phyloP scores from a whole-genome alignment of 202 grass and related monocot genomes.

The Saccharum hybrid region DNA sequence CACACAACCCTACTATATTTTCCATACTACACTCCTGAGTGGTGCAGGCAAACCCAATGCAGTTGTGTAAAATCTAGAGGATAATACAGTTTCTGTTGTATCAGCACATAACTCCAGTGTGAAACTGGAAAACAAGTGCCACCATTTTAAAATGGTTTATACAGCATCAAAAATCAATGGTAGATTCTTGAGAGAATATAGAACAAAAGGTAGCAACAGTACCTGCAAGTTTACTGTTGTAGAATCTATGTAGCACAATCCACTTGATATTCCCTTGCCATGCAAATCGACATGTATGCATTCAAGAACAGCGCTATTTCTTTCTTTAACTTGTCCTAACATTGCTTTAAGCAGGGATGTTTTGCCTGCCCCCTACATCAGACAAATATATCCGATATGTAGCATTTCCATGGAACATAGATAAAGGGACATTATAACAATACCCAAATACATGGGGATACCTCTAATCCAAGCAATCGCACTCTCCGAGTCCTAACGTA shows the following conservation, averaged over 20 bases:
- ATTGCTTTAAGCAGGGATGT: conserved; percentile 87
- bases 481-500: conserved; percentile 76
- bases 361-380: conserved; percentile 83
- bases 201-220: conserved; percentile 31
- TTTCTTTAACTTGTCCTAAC: conserved; percentile 68
- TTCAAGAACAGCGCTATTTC: conserved; percentile 57
- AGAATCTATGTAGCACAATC: conserved; percentile 83
- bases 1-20: not conserved
- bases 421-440: conserved; percentile 35
- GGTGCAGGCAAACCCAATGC: not conserved
- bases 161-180: not conserved
- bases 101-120: not conserved
- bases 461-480: conserved; percentile 87
- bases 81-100: not conserved
- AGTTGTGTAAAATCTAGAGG: not conserved
- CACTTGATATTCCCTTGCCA: conserved; percentile 68
- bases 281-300: conserved; percentile 62
- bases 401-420: conserved; percentile 35
- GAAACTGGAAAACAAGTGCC: not conserved
- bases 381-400: conserved; percentile 39
- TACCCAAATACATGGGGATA: conserved; percentile 36
- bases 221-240: conserved; percentile 82
- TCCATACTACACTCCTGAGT: not conserved
- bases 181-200: conserved; percentile 1
- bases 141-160: not conserved